Conservation (phyloP, 164 flowering plant species). For the Chimonanthus praecox region DNA sequence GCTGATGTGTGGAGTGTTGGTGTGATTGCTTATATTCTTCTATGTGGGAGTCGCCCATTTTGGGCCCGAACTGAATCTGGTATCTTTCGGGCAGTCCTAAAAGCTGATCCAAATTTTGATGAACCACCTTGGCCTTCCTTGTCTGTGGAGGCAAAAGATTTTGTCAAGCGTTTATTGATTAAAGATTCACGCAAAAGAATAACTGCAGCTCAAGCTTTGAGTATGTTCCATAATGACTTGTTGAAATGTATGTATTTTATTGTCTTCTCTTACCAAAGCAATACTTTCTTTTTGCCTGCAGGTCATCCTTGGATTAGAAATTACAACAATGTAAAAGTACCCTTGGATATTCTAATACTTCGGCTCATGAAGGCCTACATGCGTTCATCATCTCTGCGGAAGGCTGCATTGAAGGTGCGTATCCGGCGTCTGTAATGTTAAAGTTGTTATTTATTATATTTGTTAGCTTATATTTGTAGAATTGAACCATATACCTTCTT, state of each 20-base stretch:
- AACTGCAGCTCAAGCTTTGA: constrained; percentile 83
- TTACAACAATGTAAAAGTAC: constrained; percentile 42
- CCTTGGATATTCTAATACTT: constrained; percentile 69
- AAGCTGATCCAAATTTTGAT: constrained; percentile 85
- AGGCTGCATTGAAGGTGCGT: constrained; percentile 89
- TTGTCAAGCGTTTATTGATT: constrained; percentile 69
- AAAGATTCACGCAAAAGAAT: constrained; percentile 82
- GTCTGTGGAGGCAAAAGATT: constrained; percentile 78
- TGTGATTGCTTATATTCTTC: constrained; percentile 87
- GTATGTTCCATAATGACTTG: constrained; percentile 39
- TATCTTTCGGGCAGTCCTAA: constrained; percentile 77
- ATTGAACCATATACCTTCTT: not conserved
- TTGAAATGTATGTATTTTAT: constrained; percentile 4
- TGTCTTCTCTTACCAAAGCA: constrained; percentile 5
- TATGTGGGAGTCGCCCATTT: constrained; percentile 98
- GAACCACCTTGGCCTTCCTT: constrained; percentile 87
- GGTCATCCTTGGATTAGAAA: constrained; percentile 91
- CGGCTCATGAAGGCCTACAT: constrained; percentile 67
- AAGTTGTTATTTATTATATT: not conserved
- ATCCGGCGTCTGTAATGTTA: not conserved
- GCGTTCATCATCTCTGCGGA: constrained; percentile 83
- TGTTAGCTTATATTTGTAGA: not conserved
- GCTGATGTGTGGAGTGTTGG: constrained; percentile 99
- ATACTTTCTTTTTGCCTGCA: constrained; percentile 24
- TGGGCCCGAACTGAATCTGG: constrained; percentile 99